Evolutionary conservation across 225 moss, liverwort and hornwort species (phyloP), one percentile per base, ranked within the genome.

Genomic region (Pseudisothecium myosuroides): DNA sequence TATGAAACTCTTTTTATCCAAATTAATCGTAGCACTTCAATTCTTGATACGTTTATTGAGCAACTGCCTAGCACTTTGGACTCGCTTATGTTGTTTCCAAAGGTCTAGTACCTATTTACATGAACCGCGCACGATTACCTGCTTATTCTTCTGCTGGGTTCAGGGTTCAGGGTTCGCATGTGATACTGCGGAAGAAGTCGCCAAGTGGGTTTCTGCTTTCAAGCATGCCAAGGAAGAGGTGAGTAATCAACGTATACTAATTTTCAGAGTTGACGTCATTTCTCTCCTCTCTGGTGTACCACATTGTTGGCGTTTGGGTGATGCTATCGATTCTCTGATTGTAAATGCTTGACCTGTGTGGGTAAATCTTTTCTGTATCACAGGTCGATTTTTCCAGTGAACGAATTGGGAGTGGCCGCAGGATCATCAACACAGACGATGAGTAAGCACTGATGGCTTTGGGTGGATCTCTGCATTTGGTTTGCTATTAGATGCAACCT

Each of bases 151-250:
- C 47, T 81, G 58, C 52, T 81, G 75, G 83, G 80, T 83, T 87
- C 50, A 73, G 90, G n/a, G n/a, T n/a, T n/a, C 89, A 96, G n/a
- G n/a, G 96, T 94, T 96, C 85, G 96, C 95, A 45, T 96, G 96
- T 89, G 86, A 89, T 71, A 94, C 93, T 88, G 94, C 95, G 24
- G 95, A 95, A 88, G 96, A 96, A 90, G 93, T 90, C 45, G 95
- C 93, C 50, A 95, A 94, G 68, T 96, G 96, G 96, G 90, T 96
- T 86, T 88, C 92, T 88, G 96, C 96, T 84, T 95, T 96, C 90
- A 92, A 95, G 82, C 94, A 96, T 89, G 95, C 96, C 49, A 96
- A 96, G 87, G 95, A 96, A 88, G 92, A 95, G 96, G 96, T 95
- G 83, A 90, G 11, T 29, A 24, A 17, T 28, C 45, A 17, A 31